A percentile compares a stretch with the other conserved stretches of the same genome.
phyloP scores from a whole-genome alignment of 495 filamentous ascomycete genomes.

The Penicillium bialowiezense region DNA sequence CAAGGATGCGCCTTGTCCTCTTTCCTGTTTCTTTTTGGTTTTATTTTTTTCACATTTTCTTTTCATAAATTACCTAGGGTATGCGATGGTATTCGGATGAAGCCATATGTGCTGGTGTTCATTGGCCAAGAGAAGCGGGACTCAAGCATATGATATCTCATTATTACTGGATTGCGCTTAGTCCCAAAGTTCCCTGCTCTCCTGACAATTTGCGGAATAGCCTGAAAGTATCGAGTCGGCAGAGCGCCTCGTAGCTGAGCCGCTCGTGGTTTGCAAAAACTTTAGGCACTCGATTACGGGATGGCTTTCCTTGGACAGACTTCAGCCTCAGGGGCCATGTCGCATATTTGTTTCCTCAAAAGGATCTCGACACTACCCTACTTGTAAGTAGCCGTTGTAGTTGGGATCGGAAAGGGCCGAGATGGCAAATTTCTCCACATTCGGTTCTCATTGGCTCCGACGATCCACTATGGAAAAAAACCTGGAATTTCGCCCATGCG shows the following conservation, averaged over 20 bases:
- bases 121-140: slow-evolving; percentile 2
- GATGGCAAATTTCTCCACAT: neutral
- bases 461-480: slow-evolving; percentile 4
- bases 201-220: too few relatives aligned
- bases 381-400: too few relatives aligned
- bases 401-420: slow-evolving; percentile 7
- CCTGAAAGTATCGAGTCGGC: too few relatives aligned
- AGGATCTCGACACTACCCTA: too few relatives aligned
- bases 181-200: too few relatives aligned
- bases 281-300: too few relatives aligned
- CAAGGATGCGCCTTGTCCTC: neutral
- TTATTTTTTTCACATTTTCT: neutral
- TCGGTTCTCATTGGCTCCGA: neutral
- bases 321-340: neutral
- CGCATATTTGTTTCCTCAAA: too few relatives aligned
- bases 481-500: too few relatives aligned
- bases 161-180: neutral
- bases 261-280: too few relatives aligned
- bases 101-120: too few relatives aligned
- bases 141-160: neutral
- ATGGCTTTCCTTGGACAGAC: too few relatives aligned
- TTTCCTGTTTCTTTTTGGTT: slow-evolving; percentile 5
- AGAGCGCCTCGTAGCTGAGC: too few relatives aligned
- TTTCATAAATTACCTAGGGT: neutral
- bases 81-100: neutral